phyloP scores from a whole-genome alignment of 441 rosid species.

The Populus hybrid region DNA sequence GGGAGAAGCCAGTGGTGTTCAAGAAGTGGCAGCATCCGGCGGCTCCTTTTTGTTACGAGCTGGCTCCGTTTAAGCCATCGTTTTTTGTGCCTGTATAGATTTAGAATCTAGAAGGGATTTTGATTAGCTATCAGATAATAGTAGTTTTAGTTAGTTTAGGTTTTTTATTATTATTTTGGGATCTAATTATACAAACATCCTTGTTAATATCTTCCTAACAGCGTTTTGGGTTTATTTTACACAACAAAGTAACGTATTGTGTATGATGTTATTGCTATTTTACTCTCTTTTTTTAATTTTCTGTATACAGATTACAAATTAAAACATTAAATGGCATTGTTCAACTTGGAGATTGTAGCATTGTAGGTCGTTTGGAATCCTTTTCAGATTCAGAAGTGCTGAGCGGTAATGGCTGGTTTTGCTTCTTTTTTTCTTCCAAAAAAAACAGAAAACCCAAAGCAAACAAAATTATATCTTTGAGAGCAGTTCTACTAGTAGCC shows the following conservation, averaged over 20 bases:
- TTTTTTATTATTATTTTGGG: too few species aligned
- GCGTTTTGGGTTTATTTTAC: not conserved
- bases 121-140: too few species aligned
- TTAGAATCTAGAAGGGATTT: not conserved
- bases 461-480: not conserved
- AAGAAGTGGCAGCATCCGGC: constrained; percentile 95
- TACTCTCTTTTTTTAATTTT: too few species aligned
- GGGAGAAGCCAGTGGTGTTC: constrained; percentile 38
- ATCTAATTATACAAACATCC: not conserved
- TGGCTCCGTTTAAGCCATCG: constrained; percentile 39
- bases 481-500: too few species aligned
- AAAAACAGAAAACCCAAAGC: not conserved
- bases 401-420: not conserved
- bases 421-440: not conserved
- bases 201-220: not conserved
- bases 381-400: not conserved
- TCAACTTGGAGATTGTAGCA: not conserved
- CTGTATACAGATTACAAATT: not conserved
- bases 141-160: too few species aligned
- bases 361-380: not conserved
- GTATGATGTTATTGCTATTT: not conserved
- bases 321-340: not conserved
- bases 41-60: constrained; percentile 58
- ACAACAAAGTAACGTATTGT: not conserved
- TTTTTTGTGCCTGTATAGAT: constrained; percentile 55